Percentiles rank a stretch among this genome's conserved stretches.
phyloP scores from a whole-genome alignment of 83 land plant genomes.

The Isoetes engelmannii region DNA sequence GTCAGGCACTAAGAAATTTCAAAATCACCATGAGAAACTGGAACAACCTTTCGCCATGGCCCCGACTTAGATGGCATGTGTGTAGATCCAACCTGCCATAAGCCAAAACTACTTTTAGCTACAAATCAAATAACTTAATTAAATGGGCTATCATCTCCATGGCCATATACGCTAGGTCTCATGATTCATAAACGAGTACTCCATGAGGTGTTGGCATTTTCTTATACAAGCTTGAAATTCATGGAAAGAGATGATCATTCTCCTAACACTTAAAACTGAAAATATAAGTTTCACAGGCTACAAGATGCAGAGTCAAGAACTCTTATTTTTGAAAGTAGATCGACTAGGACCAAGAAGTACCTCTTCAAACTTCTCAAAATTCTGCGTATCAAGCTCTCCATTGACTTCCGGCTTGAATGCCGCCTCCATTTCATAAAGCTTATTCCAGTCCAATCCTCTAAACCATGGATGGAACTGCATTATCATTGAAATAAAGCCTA shows the following conservation, averaged over 20 bases:
- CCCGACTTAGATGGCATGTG: constrained; percentile 47
- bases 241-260: neutral
- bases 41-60: constrained; percentile 78
- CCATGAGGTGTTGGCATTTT: neutral
- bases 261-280: neutral
- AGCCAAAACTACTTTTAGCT: constrained; percentile 14
- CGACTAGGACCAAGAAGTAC: constrained; percentile 15
- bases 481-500: neutral
- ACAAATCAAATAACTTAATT: too few species aligned
- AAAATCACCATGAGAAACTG: neutral
- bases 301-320: too few species aligned
- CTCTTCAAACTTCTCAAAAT: constrained; percentile 94
- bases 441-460: constrained; percentile 66
- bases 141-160: too few species aligned
- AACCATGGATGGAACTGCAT: constrained; percentile 80
- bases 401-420: constrained; percentile 84
- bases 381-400: constrained; percentile 80
- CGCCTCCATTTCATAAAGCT: constrained; percentile 68
- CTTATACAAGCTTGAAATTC: neutral
- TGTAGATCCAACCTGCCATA: constrained; percentile 37
- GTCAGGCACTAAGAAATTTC: neutral
- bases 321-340: neutral
- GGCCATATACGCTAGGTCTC: neutral
- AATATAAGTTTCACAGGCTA: neutral
- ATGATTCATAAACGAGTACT: neutral